A percentile compares a stretch with the other conserved stretches of the same genome.
Evolutionary conservation across 179 eudicot species (phyloP).

Genomic region (Dionaea muscipula): DNA sequence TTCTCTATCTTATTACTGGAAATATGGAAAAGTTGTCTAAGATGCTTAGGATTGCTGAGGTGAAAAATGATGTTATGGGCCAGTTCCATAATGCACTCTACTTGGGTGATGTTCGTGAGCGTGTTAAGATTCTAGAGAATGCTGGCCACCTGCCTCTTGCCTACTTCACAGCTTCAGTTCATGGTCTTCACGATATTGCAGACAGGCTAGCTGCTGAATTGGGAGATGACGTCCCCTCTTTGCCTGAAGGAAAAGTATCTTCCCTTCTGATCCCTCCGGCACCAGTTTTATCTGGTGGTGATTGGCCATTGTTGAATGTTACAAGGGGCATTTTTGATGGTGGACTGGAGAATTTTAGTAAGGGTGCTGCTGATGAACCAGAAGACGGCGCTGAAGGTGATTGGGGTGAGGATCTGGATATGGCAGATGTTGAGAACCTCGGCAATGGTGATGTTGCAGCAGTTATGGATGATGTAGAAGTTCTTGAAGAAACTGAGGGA

Average conservation of each 20-base stretch:
- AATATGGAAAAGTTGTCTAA: conserved; percentile 66
- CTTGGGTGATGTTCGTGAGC: conserved; percentile 76
- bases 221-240: conserved; percentile 56
- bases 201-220: conserved; percentile 56
- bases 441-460: conserved; percentile 40
- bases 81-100: conserved; percentile 90
- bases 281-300: conserved; percentile 67
- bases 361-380: conserved; percentile 47
- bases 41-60: conserved; percentile 94
- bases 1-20: conserved; percentile 81
- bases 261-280: conserved; percentile 70
- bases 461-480: conserved; percentile 37
- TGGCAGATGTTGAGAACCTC: conserved; percentile 40
- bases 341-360: conserved; percentile 42
- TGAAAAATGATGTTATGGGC: conserved; percentile 89
- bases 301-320: conserved; percentile 91
- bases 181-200: conserved; percentile 61
- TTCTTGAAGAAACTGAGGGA: conserved; percentile 47
- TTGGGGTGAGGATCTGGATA: conserved; percentile 74
- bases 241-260: conserved; percentile 59
- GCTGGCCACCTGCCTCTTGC: conserved; percentile 92
- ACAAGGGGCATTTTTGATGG: conserved; percentile 74
- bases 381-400: conserved; percentile 57
- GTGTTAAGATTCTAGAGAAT: conserved; percentile 71
- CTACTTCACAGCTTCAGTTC: conserved; percentile 68